Base-by-base conservation (phyloP, 192 early-diverging fungal species). In the Rhizoclosmatium sp. region DNA sequence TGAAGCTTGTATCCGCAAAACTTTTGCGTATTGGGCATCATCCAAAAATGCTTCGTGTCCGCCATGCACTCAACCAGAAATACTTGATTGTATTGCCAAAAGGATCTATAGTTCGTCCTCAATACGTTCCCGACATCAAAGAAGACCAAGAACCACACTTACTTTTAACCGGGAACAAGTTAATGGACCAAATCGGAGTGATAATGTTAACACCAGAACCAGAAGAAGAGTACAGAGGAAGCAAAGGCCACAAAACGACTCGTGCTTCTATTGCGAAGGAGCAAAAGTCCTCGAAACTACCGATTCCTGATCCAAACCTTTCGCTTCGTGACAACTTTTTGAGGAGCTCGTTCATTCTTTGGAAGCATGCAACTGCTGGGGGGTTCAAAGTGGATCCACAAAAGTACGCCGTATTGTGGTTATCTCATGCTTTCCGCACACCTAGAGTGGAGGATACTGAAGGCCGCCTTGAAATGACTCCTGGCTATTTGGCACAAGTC, bases 1-100 rank as follows among this genome's bases (percentile, higher is more conserved):
- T 79, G 40, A 56, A 59, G 51, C 70, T 51, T 2, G 70, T 72
- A 41, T 14, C 9, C 21, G 49, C 70, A 2, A 4, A 44, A 23
- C 44, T 72, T 14, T 44, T 72, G 70, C 16, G 70, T 10, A 40
- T 58, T 14, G 70, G 70, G 10, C 70, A 72, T 40, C 49, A 72
- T 72, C 5, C 45, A 16, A 72, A 42, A 39, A 21, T 72, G 54
- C 2, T 56, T 72, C 58, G 54, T 5, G 47, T 51, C 10, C n/a
- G 70, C 1, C 16, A 21, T 19, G 47, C 19, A 1, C 39, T 72
- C 2, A 58, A 59, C 31, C 7, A 1, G 2, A 47, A 47, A 45
- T 47, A 10, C 21, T 65, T 65, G 41, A 21, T 65, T 19, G 39
- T 45, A 12, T 58, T 72, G 21, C 49, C 47, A 41, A 21, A 45